phyloP scores from a whole-genome alignment of 1,284 basidiomycete species.

The Ganoderma lucidum region DNA sequence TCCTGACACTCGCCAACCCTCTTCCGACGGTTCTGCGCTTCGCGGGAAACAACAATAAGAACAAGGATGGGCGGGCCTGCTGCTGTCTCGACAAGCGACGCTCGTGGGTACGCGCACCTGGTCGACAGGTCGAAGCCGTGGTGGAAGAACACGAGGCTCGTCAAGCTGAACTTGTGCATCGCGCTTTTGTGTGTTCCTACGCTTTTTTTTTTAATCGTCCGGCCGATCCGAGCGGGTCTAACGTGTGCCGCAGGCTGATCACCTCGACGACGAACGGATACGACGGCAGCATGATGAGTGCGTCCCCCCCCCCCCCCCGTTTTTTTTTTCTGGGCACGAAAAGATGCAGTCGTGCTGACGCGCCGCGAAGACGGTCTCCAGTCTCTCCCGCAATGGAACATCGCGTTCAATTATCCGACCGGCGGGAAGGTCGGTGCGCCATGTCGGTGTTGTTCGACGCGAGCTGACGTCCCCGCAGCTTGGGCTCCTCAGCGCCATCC shows the following conservation, averaged over 20 bases:
- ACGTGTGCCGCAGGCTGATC: constrained; percentile 57
- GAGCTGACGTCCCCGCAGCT: constrained; percentile 43
- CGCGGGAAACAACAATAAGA: constrained; percentile 19
- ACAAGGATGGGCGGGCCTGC: constrained; percentile 40
- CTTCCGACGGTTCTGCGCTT: background rate
- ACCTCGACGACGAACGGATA: constrained; percentile 79
- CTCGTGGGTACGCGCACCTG: constrained; percentile 37
- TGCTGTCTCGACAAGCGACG: constrained; percentile 32
- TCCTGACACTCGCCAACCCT: background rate
- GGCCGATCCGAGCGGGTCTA: background rate
- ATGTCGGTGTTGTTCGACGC: background rate
- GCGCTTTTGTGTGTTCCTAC: constrained; percentile 56
- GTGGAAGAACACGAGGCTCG: constrained; percentile 48
- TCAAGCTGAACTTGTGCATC: constrained; percentile 71
- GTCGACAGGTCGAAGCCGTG: constrained; percentile 39
- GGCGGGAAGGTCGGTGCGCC: constrained; percentile 47
- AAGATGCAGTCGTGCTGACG: too few relatives aligned
- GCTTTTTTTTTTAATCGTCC: background rate
- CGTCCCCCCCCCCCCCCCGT: background rate
- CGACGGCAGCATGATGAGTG: constrained; percentile 77
- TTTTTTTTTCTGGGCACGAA: background rate
- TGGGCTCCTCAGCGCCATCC: constrained; percentile 78
- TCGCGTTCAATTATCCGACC: constrained; percentile 62
- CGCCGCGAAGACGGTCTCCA: constrained; percentile 61
- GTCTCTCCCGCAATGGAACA: constrained; percentile 65